Conservation (phyloP, 202 grass and related monocot species). For the Brachypodium distachyon region DNA sequence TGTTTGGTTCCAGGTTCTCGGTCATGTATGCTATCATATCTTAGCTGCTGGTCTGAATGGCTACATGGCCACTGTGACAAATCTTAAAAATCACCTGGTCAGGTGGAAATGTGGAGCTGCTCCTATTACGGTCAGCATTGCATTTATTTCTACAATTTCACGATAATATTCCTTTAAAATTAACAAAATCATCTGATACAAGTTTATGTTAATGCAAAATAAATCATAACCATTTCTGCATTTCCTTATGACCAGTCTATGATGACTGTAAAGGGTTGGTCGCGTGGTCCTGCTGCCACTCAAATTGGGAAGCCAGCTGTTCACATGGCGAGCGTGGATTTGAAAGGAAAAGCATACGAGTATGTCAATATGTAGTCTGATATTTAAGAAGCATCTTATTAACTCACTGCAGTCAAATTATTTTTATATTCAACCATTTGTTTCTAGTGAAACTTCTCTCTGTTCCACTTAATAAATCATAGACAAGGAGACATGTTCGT, state of each 20-base stretch:
- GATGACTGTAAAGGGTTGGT: conserved; percentile 76
- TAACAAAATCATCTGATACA: not conserved
- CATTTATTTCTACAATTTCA: not conserved
- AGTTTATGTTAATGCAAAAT: not conserved
- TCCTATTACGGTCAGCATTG: conserved; percentile 66
- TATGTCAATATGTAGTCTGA: conserved; percentile 12
- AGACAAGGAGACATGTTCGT: not conserved
- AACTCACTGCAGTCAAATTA: not conserved
- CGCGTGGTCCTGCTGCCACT: conserved; percentile 41
- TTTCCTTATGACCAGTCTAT: conserved; percentile 38
- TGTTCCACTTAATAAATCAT: not conserved
- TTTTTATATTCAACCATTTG: not conserved
- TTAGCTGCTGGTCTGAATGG: conserved; percentile 72
- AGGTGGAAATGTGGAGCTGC: conserved; percentile 92
- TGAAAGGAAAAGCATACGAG: conserved; percentile 82
- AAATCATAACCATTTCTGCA: conserved; percentile 7
- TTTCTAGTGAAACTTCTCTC: not conserved
- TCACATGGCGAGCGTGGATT: conserved; percentile 54
- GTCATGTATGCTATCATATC: conserved; percentile 79
- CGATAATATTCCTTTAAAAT: not conserved
- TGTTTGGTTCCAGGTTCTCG: conserved; percentile 56
- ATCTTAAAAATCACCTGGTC: conserved; percentile 66
- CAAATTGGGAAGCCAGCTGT: conserved; percentile 72
- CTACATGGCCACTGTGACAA: conserved; percentile 91
- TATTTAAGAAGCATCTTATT: not conserved